Conservation (phyloP, 1,284 basidiomycete species). For the Thelephora terrestris region DNA sequence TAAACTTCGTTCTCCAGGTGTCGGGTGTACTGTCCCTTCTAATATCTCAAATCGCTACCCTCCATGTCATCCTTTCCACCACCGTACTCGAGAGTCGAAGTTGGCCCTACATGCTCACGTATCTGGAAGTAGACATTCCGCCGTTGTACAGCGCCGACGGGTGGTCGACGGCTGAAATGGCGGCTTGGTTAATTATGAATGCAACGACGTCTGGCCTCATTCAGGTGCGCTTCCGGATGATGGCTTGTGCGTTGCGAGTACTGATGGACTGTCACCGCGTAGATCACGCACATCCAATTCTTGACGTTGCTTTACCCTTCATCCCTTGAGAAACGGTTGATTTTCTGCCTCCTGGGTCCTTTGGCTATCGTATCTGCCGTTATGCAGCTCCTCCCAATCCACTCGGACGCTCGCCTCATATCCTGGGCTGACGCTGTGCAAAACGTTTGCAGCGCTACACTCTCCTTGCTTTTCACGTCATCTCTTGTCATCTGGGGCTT, state of each 20-base stretch:
- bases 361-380: slow-evolving; percentile 78
- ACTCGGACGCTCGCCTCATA: slow-evolving; percentile 34
- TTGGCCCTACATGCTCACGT: slow-evolving; percentile 96
- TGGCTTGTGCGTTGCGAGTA: neutral
- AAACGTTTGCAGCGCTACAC: slow-evolving; percentile 92
- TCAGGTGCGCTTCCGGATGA: slow-evolving; percentile 45
- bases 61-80: slow-evolving; percentile 62
- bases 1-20: slow-evolving; percentile 88
- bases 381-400: slow-evolving; percentile 78
- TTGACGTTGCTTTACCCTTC: slow-evolving; percentile 94
- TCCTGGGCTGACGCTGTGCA: slow-evolving; percentile 71
- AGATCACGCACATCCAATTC: slow-evolving; percentile 98
- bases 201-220: slow-evolving; percentile 78
- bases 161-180: slow-evolving; percentile 65
- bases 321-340: slow-evolving; percentile 80
- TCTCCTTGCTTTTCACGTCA: slow-evolving; percentile 87
- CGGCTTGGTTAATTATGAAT: slow-evolving; percentile 84
- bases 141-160: slow-evolving; percentile 29
- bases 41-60: slow-evolving; percentile 65
- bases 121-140: slow-evolving; percentile 78
- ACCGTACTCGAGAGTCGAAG: slow-evolving; percentile 52
- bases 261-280: slow-evolving; percentile 4
- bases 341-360: slow-evolving; percentile 84
- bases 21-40: slow-evolving; percentile 75
- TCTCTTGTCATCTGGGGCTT: slow-evolving; percentile 92